Base-by-base conservation (phyloP, 2,329 filamentous ascomycete species). In the Penicillium brevicompactum region DNA sequence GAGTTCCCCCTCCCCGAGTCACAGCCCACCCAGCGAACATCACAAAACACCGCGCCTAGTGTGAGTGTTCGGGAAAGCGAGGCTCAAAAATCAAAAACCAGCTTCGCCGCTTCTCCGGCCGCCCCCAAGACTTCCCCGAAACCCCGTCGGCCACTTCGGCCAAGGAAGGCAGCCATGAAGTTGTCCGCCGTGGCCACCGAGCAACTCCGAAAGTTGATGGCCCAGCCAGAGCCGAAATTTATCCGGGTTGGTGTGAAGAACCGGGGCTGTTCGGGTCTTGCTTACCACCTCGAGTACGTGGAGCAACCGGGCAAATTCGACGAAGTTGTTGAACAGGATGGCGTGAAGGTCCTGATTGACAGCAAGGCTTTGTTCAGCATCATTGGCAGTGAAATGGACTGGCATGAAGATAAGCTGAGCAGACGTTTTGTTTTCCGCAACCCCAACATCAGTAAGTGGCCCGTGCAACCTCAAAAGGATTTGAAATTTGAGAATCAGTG, bases 361-460 rank as follows among this genome's bases (percentile, higher is more conserved):
- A 96, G 91, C 81, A 97, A 97, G 80, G 94, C 94, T 41, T 79
- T 99, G 47, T 92, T 99, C 73, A 97, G 93, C 75, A 97, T 99
- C 51, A 97, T 99, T 67, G 94, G 94, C 5, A 96, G 90, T 70
- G 93, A 97, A 78, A 99, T 99, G 94, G 94, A 99, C 71, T 99
- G 93, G 92, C 83, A 93, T 10, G 92, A 97, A 76, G 94, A 97
- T 67, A 96, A 96, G 79, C 78, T 99, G 61, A 96, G 89, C 73
- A 85, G 92, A 75, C 83, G 90, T 62, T 99, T 99, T 74, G 87
- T 96, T 48, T 99, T 99, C 78, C 88, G 86, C 72, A 99, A 99
- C 73, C 94, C 94, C 2, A 99, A 99, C 70, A 97, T 97, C 72
- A 99, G 92, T 96, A 79, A 85, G 92, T 87, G 24, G 13, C 46